These are phyloP conservation scores for Metschnikowia peoriensis DNA, from an alignment of 805 yeast species.

Conservation along the genomic window DNA sequence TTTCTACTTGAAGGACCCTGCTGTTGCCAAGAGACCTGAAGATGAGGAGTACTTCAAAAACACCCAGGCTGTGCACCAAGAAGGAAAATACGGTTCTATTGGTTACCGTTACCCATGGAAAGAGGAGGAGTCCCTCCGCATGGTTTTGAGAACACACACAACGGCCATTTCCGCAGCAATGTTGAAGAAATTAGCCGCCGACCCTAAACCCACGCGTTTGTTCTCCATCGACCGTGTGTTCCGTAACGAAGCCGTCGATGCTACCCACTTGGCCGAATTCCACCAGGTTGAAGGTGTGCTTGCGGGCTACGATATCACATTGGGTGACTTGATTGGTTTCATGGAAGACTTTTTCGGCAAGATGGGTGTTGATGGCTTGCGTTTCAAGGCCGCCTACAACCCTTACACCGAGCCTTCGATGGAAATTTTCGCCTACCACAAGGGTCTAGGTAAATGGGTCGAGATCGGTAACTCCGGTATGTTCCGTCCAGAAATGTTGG, in stretches of 20 bases:
- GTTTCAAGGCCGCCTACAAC: constrained; percentile 98
- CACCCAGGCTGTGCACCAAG: constrained; percentile 80
- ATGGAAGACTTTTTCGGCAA: constrained; percentile 95
- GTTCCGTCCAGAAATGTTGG: constrained; percentile 99
- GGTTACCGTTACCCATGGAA: constrained; percentile 99
- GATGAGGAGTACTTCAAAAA: constrained; percentile 78
- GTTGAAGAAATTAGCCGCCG: constrained; percentile 81
- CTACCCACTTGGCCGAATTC: constrained; percentile 98
- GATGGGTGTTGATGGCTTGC: constrained; percentile 94
- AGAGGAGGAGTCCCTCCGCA: constrained; percentile 81
- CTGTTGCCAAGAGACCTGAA: constrained; percentile 73
- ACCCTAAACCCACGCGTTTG: constrained; percentile 86
- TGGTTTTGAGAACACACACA: constrained; percentile 96
- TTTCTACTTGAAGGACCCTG: constrained; percentile 94
- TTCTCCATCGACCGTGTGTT: constrained; percentile 97
- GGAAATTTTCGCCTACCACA: constrained; percentile 97
- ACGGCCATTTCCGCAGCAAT: constrained; percentile 90
- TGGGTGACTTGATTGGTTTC: constrained; percentile 96
- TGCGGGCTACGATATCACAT: constrained; percentile 91
- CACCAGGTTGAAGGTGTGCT: constrained; percentile 99
- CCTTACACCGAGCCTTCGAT: constrained; percentile 99
- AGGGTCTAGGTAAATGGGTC: constrained; percentile 94
- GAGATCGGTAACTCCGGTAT: constrained; percentile 99
- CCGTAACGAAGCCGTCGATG: constrained; percentile 99
- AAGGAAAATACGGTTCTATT: constrained; percentile 88